phyloP scores from a whole-genome alignment of 768 basidiomycete species.

The Kwoniella heveanensis region DNA sequence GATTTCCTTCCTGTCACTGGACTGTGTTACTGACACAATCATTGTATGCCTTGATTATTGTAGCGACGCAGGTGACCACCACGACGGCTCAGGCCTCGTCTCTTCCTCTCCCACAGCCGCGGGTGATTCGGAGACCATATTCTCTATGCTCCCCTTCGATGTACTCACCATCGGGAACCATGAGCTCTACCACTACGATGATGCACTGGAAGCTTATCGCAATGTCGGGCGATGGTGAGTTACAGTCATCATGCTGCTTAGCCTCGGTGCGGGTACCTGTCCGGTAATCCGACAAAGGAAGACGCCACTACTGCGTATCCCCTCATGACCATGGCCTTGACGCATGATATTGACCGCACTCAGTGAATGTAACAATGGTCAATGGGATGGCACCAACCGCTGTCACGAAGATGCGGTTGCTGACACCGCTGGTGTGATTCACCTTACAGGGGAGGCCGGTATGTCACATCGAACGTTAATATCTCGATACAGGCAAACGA shows the following conservation, averaged over 20 bases:
- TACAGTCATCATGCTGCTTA: too few relatives aligned
- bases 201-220: constrained; percentile 37
- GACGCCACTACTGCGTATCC: not conserved
- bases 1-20: too few relatives aligned
- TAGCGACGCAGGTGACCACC: constrained; percentile 58
- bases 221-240: constrained; percentile 40
- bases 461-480: constrained; percentile 82
- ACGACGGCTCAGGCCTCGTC: constrained; percentile 55
- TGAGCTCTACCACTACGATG: constrained; percentile 67
- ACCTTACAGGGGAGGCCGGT: constrained; percentile 63
- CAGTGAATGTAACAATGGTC: too few relatives aligned
- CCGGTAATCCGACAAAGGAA: constrained; percentile 7
- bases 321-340: not conserved
- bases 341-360: too few relatives aligned
- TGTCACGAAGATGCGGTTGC: not conserved
- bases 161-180: constrained; percentile 85
- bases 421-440: constrained; percentile 2
- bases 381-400: too few relatives aligned
- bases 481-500: constrained; percentile 66
- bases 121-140: constrained; percentile 66
- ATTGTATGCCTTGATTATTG: constrained; percentile 58
- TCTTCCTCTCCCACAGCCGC: constrained; percentile 40
- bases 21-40: not conserved
- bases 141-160: constrained; percentile 75
- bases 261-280: constrained; percentile 1